Percentiles rank a stretch among this genome's conserved stretches.
Conservation (phyloP, 148 eudicot species). For the Bassia scoparia region DNA sequence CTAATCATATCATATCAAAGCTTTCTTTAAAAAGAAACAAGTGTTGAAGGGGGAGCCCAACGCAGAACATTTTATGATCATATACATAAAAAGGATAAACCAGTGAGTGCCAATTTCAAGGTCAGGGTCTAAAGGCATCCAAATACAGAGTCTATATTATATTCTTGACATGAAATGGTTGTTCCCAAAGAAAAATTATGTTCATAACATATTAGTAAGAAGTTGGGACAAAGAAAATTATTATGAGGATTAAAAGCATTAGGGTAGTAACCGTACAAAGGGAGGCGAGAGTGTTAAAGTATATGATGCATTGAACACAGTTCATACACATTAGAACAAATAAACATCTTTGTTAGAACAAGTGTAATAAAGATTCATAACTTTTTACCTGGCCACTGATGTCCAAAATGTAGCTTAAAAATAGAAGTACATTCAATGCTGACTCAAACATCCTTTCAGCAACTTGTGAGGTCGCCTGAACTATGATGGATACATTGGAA, state of each 20-base stretch:
- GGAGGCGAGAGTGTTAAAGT: background rate
- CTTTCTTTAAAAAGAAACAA: background rate
- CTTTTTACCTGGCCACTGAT: slow-evolving; percentile 77
- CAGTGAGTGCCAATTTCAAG: no score
- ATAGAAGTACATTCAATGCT: slow-evolving; percentile 65
- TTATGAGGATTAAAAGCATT: no score
- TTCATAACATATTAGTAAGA: no score
- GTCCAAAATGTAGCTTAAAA: slow-evolving; percentile 69
- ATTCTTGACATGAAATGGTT: no score
- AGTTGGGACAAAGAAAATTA: no score
- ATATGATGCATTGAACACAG: background rate
- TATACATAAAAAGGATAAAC: no score
- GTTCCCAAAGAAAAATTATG: no score
- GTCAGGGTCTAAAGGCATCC: no score
- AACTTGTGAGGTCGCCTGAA: slow-evolving; percentile 87
- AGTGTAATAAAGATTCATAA: background rate
- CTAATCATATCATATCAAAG: background rate
- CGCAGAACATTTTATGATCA: no score
- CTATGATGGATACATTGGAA: slow-evolving; percentile 43
- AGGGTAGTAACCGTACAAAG: background rate
- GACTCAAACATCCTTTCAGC: slow-evolving; percentile 83
- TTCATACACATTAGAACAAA: background rate
- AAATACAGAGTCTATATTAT: no score
- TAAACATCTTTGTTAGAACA: background rate
- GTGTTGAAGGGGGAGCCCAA: background rate